These are phyloP conservation scores for Xylariaceae sp. DNA, from an alignment of 2,329 filamentous ascomycete species.

Conservation along the genomic window DNA sequence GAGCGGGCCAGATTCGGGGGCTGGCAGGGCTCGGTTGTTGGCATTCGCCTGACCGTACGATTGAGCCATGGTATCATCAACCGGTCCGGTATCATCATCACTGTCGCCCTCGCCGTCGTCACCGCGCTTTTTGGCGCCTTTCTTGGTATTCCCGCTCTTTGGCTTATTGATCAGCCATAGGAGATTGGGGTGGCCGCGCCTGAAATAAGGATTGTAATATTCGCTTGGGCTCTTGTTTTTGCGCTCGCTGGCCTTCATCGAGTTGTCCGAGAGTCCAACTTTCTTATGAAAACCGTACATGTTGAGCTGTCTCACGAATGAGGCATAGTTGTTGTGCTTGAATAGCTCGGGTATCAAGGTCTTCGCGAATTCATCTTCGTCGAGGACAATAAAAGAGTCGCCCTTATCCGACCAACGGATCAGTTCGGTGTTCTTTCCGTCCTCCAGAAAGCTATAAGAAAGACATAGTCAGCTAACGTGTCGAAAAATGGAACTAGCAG, in stretches of 20 bases:
- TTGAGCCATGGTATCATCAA: slow-evolving; percentile 43
- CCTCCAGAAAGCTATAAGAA: slow-evolving; percentile 75
- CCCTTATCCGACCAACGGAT: slow-evolving; percentile 97
- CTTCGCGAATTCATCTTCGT: slow-evolving; percentile 98
- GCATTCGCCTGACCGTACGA: slow-evolving; percentile 27
- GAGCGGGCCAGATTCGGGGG: slow-evolving; percentile 44
- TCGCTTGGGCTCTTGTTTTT: slow-evolving; percentile 98
- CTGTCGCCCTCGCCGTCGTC: slow-evolving; percentile 65
- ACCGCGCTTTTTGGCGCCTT: slow-evolving; percentile 54
- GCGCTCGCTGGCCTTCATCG: slow-evolving; percentile 92
- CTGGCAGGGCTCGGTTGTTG: slow-evolving; percentile 36
- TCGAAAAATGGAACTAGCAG: neutral
- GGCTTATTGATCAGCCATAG: slow-evolving; percentile 97
- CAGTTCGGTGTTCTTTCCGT: slow-evolving; percentile 85
- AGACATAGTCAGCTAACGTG: slow-evolving; percentile 4
- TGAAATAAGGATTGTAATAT: slow-evolving; percentile 96
- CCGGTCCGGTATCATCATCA: slow-evolving; percentile 54
- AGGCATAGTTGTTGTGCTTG: slow-evolving; percentile 98
- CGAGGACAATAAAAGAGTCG: slow-evolving; percentile 91
- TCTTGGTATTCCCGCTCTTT: slow-evolving; percentile 61
- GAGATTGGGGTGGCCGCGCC: slow-evolving; percentile 83
- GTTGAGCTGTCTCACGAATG: slow-evolving; percentile 91
- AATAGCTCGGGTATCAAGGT: slow-evolving; percentile 96
- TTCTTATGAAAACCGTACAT: slow-evolving; percentile 99
- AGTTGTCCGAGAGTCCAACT: slow-evolving; percentile 89